Base-by-base conservation (phyloP, 257 asterid genomes). In the Solanum clarkiae region DNA sequence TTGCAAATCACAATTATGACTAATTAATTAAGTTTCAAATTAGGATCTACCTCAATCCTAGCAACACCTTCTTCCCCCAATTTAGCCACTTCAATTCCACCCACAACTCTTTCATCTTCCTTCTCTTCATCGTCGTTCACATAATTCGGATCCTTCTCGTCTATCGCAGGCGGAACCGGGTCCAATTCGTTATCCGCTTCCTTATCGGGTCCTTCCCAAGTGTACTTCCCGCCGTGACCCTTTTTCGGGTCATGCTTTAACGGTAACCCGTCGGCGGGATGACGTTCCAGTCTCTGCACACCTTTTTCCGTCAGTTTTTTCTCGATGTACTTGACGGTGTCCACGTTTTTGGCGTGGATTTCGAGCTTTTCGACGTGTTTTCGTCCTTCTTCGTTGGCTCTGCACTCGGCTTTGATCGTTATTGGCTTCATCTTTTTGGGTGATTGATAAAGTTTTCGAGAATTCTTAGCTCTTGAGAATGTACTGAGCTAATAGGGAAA, bases 211-310 rank as follows among this genome's bases (percentile, higher is more conserved):
- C 98, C 98, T 80, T 93, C 95, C 97, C 97, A 93, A 7, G 98
- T 93, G 87, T 88, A 94, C 87, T 92, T 94, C 5, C 97, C 94
- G 1, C 98, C 98, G 72, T 93, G 93, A 7, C 98, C 98, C 44
- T 91, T 94, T 90, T 94, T 95, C 0, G 93, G 96, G 8, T 91
- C 91, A 32, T 93, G 98, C 89, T 91, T 92, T 32, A 91, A 86
- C 18, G 96, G 98, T 24, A 93, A 89, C 20, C 98, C 98, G 16
- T 95, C 97, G 0, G 90, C 92, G 10, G 98, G 97, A 87, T 86
- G 98, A 24, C 98, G 95, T 57, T 95, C 98, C 84, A 90, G 47
- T 53, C 98, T 83, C 42, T 84, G 91, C 3, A 94, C 88, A 2
- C 96, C 97, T 84, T 90, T 93, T 79, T 89, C 92, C 1, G 77